Evolutionary conservation across 2,329 filamentous ascomycete genomes (phyloP).

Genomic region (Neonectria magnoliae): DNA sequence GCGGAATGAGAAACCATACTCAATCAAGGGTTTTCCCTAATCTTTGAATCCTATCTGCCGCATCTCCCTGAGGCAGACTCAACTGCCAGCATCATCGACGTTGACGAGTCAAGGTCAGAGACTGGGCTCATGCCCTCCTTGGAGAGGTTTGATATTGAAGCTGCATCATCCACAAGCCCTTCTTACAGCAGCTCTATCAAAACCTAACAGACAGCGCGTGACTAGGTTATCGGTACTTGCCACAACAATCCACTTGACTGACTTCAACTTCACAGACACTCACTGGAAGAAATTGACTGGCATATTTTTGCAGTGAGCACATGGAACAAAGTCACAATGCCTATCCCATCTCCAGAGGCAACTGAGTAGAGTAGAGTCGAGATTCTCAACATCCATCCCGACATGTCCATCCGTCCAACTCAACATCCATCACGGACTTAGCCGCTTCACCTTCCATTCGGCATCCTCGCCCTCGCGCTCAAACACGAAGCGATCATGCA

Average conservation of each 20-base stretch:
- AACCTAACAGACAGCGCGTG: no score
- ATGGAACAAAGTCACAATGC: not conserved
- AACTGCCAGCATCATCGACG: not conserved
- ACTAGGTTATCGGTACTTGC: no score
- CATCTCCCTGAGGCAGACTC: not conserved
- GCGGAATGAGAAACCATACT: not conserved
- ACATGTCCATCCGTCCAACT: not conserved
- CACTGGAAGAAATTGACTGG: not conserved
- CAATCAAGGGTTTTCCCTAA: not conserved
- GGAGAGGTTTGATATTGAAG: not conserved
- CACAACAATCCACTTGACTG: no score
- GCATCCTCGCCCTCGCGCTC: constrained; percentile 64
- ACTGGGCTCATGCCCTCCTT: not conserved
- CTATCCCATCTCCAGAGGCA: not conserved
- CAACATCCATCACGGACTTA: constrained; percentile 69
- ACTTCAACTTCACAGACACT: not conserved
- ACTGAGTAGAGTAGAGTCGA: not conserved
- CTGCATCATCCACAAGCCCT: not conserved
- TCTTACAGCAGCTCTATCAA: not conserved
- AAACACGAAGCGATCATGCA: constrained; percentile 96
- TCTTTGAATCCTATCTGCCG: not conserved
- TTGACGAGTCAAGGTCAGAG: not conserved
- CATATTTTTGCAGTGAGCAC: not conserved
- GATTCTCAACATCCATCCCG: not conserved
- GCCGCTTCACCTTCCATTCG: constrained; percentile 74